Base-by-base conservation (phyloP, 2,329 filamentous ascomycete species). In the Microcyclospora pomicola region DNA sequence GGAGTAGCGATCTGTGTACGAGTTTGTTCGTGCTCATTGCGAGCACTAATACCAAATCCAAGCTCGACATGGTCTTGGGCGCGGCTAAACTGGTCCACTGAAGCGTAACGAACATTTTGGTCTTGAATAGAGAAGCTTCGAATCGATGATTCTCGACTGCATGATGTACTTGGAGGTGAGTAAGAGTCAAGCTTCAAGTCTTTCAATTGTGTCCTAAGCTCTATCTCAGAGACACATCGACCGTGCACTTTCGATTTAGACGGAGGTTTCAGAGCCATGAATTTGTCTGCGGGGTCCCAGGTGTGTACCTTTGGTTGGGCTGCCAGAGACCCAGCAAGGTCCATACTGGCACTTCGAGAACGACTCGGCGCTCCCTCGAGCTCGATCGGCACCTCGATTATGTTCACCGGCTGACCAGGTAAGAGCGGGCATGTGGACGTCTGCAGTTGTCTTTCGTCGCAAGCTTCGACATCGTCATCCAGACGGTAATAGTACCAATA, bases 401-500 rank as follows among this genome's bases (percentile, higher is more conserved):
- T 74, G 61, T 96, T 95, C 55, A 95, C 75, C 2, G 73, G 72
- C 59, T 95, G 88, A 11, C 88, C 88, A 3, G 88, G 88, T 16
- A 95, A 71, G 45, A 88, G 77, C 28, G 88, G 86, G 54, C 88
- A 96, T 32, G 73, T 63, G 2, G 75, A 86, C 2, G 87, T 94
- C 9, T 73, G 78, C 13, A 82, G 80, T 49, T 81, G 68, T 2
- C 73, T 63, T 19, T 78, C 67, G 56, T 94, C 84, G 57, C 84
- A 76, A 36, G 73, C 76, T 60, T 95, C 87, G 27, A 76, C 68
- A 34, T 80, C 76, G 48, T 80, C 77, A 59, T 95, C 77, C 31
- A 95, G 60, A 56, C 87, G 77, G 61, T 94, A 95, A 82, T 91
- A 95, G 68, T 93, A 96, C 72, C 88, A 95, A 62, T 95, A 95